Conservation (phyloP, 1,139 yeast genomes). For the Pichia sp. region DNA sequence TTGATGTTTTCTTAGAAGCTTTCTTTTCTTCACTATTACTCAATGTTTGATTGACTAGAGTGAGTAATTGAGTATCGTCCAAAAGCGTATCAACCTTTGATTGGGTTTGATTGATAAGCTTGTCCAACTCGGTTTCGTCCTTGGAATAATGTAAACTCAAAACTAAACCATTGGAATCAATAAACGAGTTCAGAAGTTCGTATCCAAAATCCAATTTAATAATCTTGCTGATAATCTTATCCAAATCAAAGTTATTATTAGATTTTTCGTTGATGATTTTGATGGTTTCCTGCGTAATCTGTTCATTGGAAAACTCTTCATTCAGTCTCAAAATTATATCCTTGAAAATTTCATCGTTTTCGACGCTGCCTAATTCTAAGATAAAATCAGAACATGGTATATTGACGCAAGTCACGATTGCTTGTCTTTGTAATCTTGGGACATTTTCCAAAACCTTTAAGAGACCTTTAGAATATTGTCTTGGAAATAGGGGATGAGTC, state of each 20-base stretch:
- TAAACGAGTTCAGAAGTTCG: constrained; percentile 50
- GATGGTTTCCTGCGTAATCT: constrained; percentile 35
- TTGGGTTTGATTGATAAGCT: constrained; percentile 37
- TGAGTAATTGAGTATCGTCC: constrained; percentile 44
- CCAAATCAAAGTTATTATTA: constrained; percentile 27
- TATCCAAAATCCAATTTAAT: constrained; percentile 43
- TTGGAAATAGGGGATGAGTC: constrained; percentile 83
- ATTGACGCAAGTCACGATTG: constrained; percentile 70
- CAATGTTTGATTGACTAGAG: constrained; percentile 37
- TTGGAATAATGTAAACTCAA: constrained; percentile 37
- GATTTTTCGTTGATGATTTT: constrained; percentile 19
- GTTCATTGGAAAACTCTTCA: constrained; percentile 48
- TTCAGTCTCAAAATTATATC: constrained; percentile 61
- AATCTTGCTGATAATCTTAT: constrained; percentile 35
- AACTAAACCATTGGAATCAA: constrained; percentile 69
- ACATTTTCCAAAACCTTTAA: constrained; percentile 37
- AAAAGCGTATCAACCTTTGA: constrained; percentile 42
- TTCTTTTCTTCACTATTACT: not conserved
- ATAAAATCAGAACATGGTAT: constrained; percentile 57
- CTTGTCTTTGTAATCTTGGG: constrained; percentile 68
- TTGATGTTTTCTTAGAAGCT: not conserved
- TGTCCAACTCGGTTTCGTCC: constrained; percentile 39
- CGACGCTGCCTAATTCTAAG: constrained; percentile 40
- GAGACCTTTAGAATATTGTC: constrained; percentile 45
- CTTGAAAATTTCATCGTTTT: constrained; percentile 54